These are phyloP conservation scores for Fennellomyces sp. DNA, from an alignment of 371 early-diverging fungal species.

Conservation along the genomic window DNA sequence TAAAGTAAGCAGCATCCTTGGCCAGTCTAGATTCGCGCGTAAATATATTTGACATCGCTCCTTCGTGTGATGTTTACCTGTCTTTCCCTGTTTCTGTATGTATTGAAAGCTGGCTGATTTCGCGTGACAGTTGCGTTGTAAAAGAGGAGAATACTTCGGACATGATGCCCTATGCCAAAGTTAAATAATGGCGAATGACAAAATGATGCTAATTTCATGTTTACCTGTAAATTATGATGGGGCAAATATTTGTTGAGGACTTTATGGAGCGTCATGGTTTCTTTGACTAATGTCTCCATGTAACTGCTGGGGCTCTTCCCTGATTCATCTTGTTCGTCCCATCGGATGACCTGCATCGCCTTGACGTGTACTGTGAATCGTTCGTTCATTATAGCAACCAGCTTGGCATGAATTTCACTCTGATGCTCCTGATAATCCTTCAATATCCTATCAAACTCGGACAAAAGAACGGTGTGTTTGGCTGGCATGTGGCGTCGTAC, in stretches of 20 bases:
- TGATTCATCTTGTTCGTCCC: slow-evolving; percentile 66
- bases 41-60: background rate
- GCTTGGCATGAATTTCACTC: slow-evolving; percentile 81
- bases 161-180: slow-evolving; percentile 56
- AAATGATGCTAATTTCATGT: slow-evolving; percentile 2
- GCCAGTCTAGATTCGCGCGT: slow-evolving; percentile 54
- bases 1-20: slow-evolving; percentile 74
- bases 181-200: background rate
- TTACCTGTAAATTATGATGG: slow-evolving; percentile 65
- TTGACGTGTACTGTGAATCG: slow-evolving; percentile 77
- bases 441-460: slow-evolving; percentile 85
- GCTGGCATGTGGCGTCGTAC: slow-evolving; percentile 67
- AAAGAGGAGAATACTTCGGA: slow-evolving; percentile 77
- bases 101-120: slow-evolving; percentile 66
- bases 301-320: slow-evolving; percentile 57
- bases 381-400: slow-evolving; percentile 93
- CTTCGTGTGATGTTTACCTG: slow-evolving; percentile 36
- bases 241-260: slow-evolving; percentile 84
- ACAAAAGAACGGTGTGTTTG: slow-evolving; percentile 75
- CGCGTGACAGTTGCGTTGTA: slow-evolving; percentile 73
- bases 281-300: slow-evolving; percentile 89
- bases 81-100: slow-evolving; percentile 78
- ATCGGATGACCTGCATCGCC: slow-evolving; percentile 66
- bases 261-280: slow-evolving; percentile 88
- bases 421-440: slow-evolving; percentile 89